Evolutionary conservation across 75 land plant genomes (phyloP), one percentile per base, ranked within the genome.

Genomic region (Larix kaempferi): DNA sequence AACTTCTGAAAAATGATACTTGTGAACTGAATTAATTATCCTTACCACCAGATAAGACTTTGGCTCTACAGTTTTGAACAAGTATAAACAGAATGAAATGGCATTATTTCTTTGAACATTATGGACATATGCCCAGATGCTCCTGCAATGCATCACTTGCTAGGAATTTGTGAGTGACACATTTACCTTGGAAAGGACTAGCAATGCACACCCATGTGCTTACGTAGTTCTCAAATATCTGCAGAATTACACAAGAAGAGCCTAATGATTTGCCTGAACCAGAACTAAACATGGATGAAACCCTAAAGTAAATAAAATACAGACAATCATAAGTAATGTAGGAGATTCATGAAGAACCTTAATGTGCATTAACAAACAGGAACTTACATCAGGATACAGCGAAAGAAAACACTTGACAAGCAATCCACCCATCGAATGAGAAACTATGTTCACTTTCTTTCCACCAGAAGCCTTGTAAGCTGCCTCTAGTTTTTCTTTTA

Each of bases 341-440:
- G 17, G 4, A 2, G 4, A 33, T 39, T 67, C 12, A 35, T 21
- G 16, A 5, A 67, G 33, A 67, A 67, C 22, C 72, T 39, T 67
- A 19, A 67, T 67, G 52, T 67, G 23, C 26, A 54, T 57, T 52
- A 74, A 52, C 27, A 60, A 56, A 41, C 61, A 59, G 88, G 22
- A 74, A 95, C 98, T 85, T 91, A 95, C 99, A 82, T 95, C 92
- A 77, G 57, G 81, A 67, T 91, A 82, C 17, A 98, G 88, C 44
- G 85, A 78, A 85, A 93, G 77, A 78, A 98, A 95, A 75, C 94
- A 95, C 82, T 93, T 98, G 27, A 91, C 92, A 13, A 98, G 86
- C 37, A 98, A 82, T n/a, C 99, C 99, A 54, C 99, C 99, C 99
- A 98, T 98, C 3, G 99, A 98, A 76, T 98, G 99, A 81, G 89